Conservation (phyloP, 2,329 filamentous ascomycete genomes). For the Neoscytalidium dimidiatum region DNA sequence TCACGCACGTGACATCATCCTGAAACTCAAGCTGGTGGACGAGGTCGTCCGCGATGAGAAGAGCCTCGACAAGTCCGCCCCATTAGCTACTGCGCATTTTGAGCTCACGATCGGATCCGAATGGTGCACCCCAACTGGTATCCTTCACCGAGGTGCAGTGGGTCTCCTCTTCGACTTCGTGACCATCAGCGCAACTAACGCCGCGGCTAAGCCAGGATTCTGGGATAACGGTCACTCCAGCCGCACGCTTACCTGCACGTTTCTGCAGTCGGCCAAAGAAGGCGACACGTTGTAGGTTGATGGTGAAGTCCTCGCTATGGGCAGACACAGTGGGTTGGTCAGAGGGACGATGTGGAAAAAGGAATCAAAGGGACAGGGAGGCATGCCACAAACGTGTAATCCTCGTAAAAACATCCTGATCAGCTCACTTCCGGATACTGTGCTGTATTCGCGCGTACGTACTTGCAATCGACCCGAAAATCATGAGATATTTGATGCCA, state of each 20-base stretch:
- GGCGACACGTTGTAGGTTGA: background rate
- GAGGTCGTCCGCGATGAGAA: background rate
- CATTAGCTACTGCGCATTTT: background rate
- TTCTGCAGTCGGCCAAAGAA: background rate
- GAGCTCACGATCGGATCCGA: background rate
- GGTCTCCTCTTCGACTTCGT: background rate
- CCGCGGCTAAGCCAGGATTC: background rate
- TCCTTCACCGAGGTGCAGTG: background rate
- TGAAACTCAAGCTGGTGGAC: background rate
- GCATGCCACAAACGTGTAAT: no score
- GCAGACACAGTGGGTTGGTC: background rate
- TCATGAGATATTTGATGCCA: no score
- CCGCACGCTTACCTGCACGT: background rate
- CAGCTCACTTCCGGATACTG: no score
- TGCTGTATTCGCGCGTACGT: no score
- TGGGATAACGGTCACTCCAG: background rate
- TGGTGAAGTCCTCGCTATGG: background rate
- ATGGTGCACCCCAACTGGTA: background rate
- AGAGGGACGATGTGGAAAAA: background rate
- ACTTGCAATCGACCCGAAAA: no score
- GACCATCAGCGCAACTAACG: background rate
- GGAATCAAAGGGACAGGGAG: background rate
- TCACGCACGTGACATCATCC: background rate
- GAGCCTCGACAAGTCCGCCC: background rate
- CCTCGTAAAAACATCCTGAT: no score